Percentiles rank a stretch among this genome's conserved stretches.
These are phyloP conservation scores for Carex pumila DNA, from an alignment of 176 grass and related monocot species.

Conservation along the genomic window DNA sequence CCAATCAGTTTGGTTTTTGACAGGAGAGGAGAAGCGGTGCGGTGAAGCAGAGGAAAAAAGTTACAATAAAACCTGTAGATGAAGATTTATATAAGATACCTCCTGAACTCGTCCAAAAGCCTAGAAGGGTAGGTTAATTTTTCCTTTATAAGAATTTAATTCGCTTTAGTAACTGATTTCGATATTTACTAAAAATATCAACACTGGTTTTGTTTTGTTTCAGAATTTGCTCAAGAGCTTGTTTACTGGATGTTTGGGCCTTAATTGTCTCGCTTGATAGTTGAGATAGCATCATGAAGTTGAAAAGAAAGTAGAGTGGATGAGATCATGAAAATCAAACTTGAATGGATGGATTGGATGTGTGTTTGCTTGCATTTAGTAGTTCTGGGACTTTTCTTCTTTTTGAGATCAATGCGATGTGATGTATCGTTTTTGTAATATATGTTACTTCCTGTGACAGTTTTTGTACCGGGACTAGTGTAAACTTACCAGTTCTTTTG, in stretches of 20 bases:
- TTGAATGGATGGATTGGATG: conserved; percentile 12
- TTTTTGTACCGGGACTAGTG: not conserved
- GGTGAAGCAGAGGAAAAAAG: conserved; percentile 19
- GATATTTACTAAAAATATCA: not conserved
- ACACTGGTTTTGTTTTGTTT: conserved; percentile 15
- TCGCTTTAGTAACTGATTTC: not conserved
- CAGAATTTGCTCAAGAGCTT: conserved; percentile 43
- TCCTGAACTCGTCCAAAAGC: conserved; percentile 34
- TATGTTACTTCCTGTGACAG: not conserved
- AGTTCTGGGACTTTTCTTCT: not conserved
- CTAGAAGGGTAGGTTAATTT: conserved; percentile 34
- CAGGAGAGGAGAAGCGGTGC: conserved; percentile 43
- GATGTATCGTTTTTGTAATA: conserved; percentile 1
- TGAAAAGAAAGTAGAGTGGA: not conserved
- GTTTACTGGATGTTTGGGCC: conserved; percentile 61
- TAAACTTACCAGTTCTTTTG: not conserved
- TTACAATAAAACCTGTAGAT: conserved; percentile 33
- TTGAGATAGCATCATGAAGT: not conserved
- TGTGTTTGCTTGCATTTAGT: not conserved
- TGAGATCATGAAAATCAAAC: not conserved
- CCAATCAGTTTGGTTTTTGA: not conserved
- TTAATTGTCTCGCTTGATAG: conserved; percentile 47
- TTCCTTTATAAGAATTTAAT: not conserved
- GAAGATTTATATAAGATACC: conserved; percentile 79
- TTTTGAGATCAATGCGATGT: conserved; percentile 21